These are phyloP conservation scores for Scedosporium dehoogii DNA, from an alignment of 2,329 filamentous ascomycete genomes.

Conservation along the genomic window DNA sequence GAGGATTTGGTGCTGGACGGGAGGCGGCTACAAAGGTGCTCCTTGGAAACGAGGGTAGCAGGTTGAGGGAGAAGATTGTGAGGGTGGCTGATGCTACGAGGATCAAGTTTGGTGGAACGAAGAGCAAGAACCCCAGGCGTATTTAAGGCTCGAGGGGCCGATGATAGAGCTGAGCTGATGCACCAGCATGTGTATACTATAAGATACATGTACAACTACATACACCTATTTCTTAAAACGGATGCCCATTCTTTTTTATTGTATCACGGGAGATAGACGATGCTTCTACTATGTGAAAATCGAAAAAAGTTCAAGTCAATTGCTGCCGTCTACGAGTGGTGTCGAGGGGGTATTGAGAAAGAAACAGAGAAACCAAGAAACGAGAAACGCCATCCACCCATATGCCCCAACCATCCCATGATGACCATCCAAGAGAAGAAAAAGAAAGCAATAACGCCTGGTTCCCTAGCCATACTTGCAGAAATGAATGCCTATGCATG, in stretches of 20 bases:
- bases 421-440: neutral
- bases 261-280: neutral
- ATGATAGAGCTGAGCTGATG: neutral
- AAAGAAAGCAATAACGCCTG: neutral
- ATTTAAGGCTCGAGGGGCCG: constrained; percentile 25
- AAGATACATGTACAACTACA: neutral
- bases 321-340: neutral
- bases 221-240: neutral
- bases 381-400: neutral
- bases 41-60: constrained; percentile 72
- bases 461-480: neutral
- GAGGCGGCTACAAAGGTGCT: constrained; percentile 87
- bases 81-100: constrained; percentile 79
- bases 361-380: neutral
- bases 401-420: neutral
- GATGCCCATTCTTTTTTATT: neutral
- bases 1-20: constrained; percentile 78
- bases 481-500: neutral
- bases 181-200: neutral
- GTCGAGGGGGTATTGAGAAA: neutral
- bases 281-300: neutral
- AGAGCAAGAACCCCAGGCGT: constrained; percentile 75
- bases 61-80: constrained; percentile 63
- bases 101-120: constrained; percentile 91
- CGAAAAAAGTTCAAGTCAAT: neutral